A percentile compares a stretch with the other conserved stretches of the same genome.
phyloP scores from a whole-genome alignment of 441 rosid species.

The Erysimum pusillum region DNA sequence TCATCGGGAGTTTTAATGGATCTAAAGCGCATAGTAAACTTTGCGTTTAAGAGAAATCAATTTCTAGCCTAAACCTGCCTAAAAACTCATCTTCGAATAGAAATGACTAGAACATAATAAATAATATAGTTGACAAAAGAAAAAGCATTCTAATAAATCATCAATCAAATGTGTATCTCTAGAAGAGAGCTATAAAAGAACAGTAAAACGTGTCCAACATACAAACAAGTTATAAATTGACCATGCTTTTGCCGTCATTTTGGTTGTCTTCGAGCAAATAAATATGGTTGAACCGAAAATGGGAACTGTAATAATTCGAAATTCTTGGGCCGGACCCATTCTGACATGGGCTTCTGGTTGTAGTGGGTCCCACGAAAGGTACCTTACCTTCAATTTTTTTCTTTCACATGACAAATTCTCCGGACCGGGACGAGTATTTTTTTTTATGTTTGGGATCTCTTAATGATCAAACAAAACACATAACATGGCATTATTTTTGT shows the following conservation, averaged over 20 bases:
- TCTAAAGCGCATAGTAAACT: too few species aligned
- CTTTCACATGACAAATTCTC: conserved; percentile 30
- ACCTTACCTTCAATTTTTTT: neutral
- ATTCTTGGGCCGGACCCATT: conserved; percentile 1
- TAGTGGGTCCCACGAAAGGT: conserved; percentile 11
- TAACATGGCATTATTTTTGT: conserved; percentile 33
- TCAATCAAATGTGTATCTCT: too few species aligned
- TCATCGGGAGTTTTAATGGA: too few species aligned
- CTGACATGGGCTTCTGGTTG: conserved; percentile 26
- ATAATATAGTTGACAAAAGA: too few species aligned
- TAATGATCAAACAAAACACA: conserved; percentile 38
- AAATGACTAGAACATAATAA: too few species aligned
- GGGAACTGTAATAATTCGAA: neutral
- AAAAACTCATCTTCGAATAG: too few species aligned
- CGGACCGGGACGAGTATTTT: conserved; percentile 9
- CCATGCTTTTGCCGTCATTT: conserved; percentile 13
- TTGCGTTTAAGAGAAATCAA: too few species aligned
- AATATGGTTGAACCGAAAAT: neutral
- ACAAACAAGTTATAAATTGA: neutral
- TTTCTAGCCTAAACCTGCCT: too few species aligned
- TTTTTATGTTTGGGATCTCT: neutral
- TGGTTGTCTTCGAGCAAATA: conserved; percentile 24
- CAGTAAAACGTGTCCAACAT: too few species aligned
- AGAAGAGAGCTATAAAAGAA: too few species aligned
- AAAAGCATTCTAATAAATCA: too few species aligned